Evolutionary conservation across 768 basidiomycete species (phyloP), one percentile per base, ranked within the genome.

Genomic region (Mycena capillaripes): DNA sequence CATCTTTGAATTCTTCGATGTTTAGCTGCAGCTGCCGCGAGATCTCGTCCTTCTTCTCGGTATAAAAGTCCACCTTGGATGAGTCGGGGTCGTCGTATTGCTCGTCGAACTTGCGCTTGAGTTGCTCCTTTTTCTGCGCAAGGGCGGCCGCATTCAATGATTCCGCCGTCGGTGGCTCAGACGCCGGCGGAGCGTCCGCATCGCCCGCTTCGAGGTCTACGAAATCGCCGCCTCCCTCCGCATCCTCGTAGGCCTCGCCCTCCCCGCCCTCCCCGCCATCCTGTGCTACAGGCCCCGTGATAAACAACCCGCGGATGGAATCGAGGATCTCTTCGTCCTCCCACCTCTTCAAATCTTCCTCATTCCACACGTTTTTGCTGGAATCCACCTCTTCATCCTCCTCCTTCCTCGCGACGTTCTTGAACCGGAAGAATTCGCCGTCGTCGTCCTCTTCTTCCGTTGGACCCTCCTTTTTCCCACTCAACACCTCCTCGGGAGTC

Each of bases 51-150:
- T 98, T 99, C 81, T 94, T 92, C 78, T 93, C 91, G 58, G 92
- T 90, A 84, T 98, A 99, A 78, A 98, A 98, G 78, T 96, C 95
- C 80, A 90, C 82, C 76, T 94, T 93, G 66, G 91, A 83, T 65
- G 88, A 86, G 52, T 94, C 93, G 3, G 94, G 93, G 75, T 97
- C 95, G 80, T 98, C 96, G 81, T 98, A 98, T 82, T 97, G 94
- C 76, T 96, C 95, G 82, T 99, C 95, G 79, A 99, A 99, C 81
- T 97, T 97, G 75, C 92, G 91, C 82, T 98, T 98, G 70, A 98
- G 88, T 2, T 88, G 90, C 76, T 95, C 95, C 84, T 98, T 98
- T 84, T 97, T 98, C 34, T 89, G 87, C 11, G 93, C 90, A 40
- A 98, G 90, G 1, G 88, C 86, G 34, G 85, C 84, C 30, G 86